Conservation (phyloP, 345 rosid genomes). For the Abelmoschus esculentus region DNA sequence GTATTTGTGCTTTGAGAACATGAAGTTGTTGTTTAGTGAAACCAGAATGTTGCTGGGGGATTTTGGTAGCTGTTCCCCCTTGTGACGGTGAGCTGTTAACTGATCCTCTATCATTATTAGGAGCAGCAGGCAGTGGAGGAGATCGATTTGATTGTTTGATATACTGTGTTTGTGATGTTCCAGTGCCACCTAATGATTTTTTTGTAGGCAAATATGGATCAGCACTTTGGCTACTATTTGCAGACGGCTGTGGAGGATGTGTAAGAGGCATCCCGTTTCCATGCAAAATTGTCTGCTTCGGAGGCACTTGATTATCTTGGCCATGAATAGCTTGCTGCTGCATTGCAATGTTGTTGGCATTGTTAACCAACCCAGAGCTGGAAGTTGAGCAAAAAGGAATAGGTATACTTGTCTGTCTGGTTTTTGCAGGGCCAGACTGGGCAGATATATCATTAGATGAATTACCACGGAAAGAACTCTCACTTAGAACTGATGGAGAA, state of each 20-base stretch:
- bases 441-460: slow-evolving; percentile 73
- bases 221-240: slow-evolving; percentile 38
- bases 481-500: slow-evolving; percentile 60
- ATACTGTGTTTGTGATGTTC: slow-evolving; percentile 52
- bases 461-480: slow-evolving; percentile 66
- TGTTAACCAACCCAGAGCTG: slow-evolving; percentile 37
- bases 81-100: slow-evolving; percentile 33
- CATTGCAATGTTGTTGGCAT: slow-evolving; percentile 33
- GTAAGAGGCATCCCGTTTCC: slow-evolving; percentile 70
- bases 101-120: slow-evolving; percentile 39
- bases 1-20: slow-evolving; percentile 96
- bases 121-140: slow-evolving; percentile 42
- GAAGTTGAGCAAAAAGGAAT: slow-evolving; percentile 53
- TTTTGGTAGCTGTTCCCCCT: slow-evolving; percentile 49
- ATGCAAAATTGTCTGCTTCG: slow-evolving; percentile 40
- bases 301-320: slow-evolving; percentile 57
- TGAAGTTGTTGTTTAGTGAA: slow-evolving; percentile 94
- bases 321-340: slow-evolving; percentile 57
- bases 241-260: slow-evolving; percentile 58
- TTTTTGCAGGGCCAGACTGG: slow-evolving; percentile 66
- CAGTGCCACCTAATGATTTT: slow-evolving; percentile 38
- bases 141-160: slow-evolving; percentile 57
- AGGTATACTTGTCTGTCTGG: slow-evolving; percentile 41
- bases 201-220: slow-evolving; percentile 54
- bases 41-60: slow-evolving; percentile 45